Percentiles rank a stretch among this genome's conserved stretches.
These are phyloP conservation scores for Lodderomyces orthopsilosis DNA, from an alignment of 1,139 yeast genomes.

Conservation along the genomic window DNA sequence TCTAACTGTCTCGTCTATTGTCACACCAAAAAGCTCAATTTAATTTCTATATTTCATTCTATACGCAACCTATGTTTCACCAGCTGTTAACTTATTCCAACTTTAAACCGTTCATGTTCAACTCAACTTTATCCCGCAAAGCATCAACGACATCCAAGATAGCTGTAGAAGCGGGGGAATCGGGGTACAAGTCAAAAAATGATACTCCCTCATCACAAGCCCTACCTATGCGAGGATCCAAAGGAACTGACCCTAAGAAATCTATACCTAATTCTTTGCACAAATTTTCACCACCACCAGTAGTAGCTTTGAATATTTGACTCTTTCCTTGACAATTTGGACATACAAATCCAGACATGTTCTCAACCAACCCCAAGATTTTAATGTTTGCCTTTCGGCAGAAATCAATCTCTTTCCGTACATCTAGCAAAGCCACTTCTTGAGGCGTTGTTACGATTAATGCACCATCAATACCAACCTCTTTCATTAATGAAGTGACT, in stretches of 20 bases:
- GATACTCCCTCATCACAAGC: slow-evolving; percentile 89
- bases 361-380: slow-evolving; percentile 88
- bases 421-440: slow-evolving; percentile 93
- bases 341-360: slow-evolving; percentile 98
- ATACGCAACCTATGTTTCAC: not conserved
- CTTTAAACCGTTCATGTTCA: slow-evolving; percentile 18
- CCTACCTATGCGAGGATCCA: slow-evolving; percentile 91
- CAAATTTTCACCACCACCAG: slow-evolving; percentile 89
- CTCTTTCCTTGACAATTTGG: slow-evolving; percentile 91
- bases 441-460: slow-evolving; percentile 95
- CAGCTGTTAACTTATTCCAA: slow-evolving; percentile 10
- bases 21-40: no score
- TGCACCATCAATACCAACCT: slow-evolving; percentile 94
- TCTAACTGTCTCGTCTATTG: no score
- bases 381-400: slow-evolving; percentile 87
- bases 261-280: slow-evolving; percentile 77
- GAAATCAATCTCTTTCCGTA: slow-evolving; percentile 92
- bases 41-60: not conserved
- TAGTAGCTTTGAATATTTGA: slow-evolving; percentile 87
- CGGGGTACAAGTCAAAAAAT: slow-evolving; percentile 80
- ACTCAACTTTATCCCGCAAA: slow-evolving; percentile 46
- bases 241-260: slow-evolving; percentile 87
- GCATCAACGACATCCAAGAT: slow-evolving; percentile 79
- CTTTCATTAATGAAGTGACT: slow-evolving; percentile 83
- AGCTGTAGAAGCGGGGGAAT: slow-evolving; percentile 90